Conservation (phyloP, 1,284 basidiomycete genomes). For the Inonotus hispidus region DNA sequence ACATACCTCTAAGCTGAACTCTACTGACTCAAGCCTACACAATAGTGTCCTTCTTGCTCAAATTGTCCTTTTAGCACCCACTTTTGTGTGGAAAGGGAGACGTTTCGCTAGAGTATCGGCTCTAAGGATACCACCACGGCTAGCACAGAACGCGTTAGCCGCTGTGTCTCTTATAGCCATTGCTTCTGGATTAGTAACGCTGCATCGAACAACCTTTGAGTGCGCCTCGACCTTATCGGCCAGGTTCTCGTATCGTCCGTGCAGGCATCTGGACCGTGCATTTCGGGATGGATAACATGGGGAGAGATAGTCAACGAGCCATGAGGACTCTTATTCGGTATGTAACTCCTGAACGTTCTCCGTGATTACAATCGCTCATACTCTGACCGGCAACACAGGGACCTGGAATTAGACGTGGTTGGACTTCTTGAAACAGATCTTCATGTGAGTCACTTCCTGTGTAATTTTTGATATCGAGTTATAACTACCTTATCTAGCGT, state of each 20-base stretch:
- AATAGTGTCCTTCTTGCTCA: constrained; percentile 15
- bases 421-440: constrained; percentile 87
- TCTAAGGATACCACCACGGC: background rate
- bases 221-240: constrained; percentile 54
- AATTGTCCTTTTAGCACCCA: constrained; percentile 9
- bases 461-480: background rate
- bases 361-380: background rate
- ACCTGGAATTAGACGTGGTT: constrained; percentile 78
- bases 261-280: constrained; percentile 93
- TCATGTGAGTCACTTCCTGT: constrained; percentile 47
- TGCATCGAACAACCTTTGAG: constrained; percentile 47
- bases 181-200: constrained; percentile 45
- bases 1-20: constrained; percentile 19
- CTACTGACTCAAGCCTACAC: background rate
- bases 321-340: constrained; percentile 71
- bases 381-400: constrained; percentile 35
- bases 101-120: background rate
- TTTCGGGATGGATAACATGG: constrained; percentile 81
- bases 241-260: constrained; percentile 68
- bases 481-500: constrained; percentile 41
- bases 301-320: constrained; percentile 77
- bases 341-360: background rate
- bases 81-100: constrained; percentile 12
- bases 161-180: constrained; percentile 38
- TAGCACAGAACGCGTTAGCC: constrained; percentile 28